Base-by-base conservation (phyloP, 192 early-diverging fungal genomes). In the Umbelopsis vinacea region DNA sequence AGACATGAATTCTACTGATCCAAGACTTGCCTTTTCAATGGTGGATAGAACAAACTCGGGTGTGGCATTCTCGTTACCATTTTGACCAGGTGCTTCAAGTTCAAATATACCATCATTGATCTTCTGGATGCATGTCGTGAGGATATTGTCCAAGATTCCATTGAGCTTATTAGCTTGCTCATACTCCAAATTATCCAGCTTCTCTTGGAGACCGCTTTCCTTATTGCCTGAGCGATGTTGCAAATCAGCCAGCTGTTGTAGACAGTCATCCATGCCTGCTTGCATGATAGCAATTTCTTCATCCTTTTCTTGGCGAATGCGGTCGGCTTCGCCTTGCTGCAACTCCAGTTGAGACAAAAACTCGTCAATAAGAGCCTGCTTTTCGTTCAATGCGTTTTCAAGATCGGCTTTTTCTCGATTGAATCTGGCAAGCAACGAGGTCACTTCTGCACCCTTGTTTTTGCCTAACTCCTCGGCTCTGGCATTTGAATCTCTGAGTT, bases 11-110 rank as follows among this genome's bases (percentile, higher is more conserved):
- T 89, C 87, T n/a, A 88, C 86, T 5, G 88, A 87, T 11, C 87
- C 82, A 46, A 87, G 86, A 57, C 87, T 87, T 3, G 89, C 90
- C 71, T 92, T 93, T 80, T 98, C 97, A 70, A 97, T 88, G 77
- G 96, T 92, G 4, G 95, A 92, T 45, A 97, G 84, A 15, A 93
- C 93, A 76, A 95, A 95, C 81, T 97, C 95, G 6, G 95, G 93
- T 0, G 95, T 94, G 0, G 93, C 89, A 14, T 94, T 93, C 71
- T 90, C 87, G 79, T 97, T 97, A 23, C 95, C 94, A 46, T 89
- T 85, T 57, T 92, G 90, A 19, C 90, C 86, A 21, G 95, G 90
- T 33, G 89, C 84, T 74, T 94, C 93, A 21, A 97, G 79, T 60
- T 95, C 89, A 73, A 95, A 96, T 24, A 96, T 86, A 12, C 94